These are phyloP conservation scores for Achlya hypogyna DNA, from an alignment of 352 stramenopile genomes.

Conservation along the genomic window DNA sequence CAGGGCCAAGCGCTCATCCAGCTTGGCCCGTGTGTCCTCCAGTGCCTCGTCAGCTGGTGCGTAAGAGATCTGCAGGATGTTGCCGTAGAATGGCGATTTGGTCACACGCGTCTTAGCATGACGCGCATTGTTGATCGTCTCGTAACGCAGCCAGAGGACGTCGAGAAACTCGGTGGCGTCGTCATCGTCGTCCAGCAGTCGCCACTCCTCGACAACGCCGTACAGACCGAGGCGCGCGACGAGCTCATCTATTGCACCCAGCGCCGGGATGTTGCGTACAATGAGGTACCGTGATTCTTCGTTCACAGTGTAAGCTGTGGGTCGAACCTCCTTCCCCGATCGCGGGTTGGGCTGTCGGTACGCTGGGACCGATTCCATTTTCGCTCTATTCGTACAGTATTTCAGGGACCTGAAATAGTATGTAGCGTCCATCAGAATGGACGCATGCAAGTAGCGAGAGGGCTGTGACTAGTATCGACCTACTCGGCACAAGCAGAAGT, in stretches of 20 bases:
- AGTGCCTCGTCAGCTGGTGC: slow-evolving; percentile 47
- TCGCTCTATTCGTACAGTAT: background rate
- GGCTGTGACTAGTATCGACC: background rate
- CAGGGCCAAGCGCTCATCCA: slow-evolving; percentile 48
- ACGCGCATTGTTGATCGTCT: slow-evolving; percentile 63
- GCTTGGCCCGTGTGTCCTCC: slow-evolving; percentile 50
- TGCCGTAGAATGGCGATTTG: slow-evolving; percentile 62
- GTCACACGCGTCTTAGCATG: slow-evolving; percentile 47
- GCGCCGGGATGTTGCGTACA: slow-evolving; percentile 50
- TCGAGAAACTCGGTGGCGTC: slow-evolving; percentile 46
- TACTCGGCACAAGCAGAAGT: background rate
- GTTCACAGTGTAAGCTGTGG: slow-evolving; percentile 48
- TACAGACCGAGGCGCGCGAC: slow-evolving; percentile 44
- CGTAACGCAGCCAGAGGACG: slow-evolving; percentile 60
- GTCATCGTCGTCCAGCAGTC: slow-evolving; percentile 38
- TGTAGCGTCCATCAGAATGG: background rate
- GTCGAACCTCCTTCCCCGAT: slow-evolving; percentile 19
- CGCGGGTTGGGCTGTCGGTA: background rate
- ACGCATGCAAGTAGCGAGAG: background rate
- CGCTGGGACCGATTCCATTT: background rate
- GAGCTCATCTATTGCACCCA: slow-evolving; percentile 48
- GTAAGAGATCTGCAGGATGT: slow-evolving; percentile 50
- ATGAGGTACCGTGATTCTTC: slow-evolving; percentile 48
- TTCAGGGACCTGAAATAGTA: background rate
- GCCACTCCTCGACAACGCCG: slow-evolving; percentile 40